These are phyloP conservation scores for Thelonectria blattea DNA, from an alignment of 2,329 filamentous ascomycete species.

Conservation along the genomic window DNA sequence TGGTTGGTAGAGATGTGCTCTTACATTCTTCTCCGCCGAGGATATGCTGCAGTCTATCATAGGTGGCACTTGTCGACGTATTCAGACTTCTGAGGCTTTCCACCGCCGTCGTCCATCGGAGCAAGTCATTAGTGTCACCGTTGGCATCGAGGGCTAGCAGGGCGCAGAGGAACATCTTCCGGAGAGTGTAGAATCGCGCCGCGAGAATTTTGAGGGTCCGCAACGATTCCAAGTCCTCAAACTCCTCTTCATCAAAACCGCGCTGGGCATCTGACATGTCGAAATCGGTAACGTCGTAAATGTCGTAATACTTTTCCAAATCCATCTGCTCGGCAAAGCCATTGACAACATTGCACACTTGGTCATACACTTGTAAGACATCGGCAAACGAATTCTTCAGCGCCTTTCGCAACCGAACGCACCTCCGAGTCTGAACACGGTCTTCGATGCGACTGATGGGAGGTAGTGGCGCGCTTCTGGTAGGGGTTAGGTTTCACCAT, in stretches of 20 bases:
- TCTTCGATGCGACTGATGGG: conserved; percentile 94
- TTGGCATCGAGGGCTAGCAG: conserved; percentile 85
- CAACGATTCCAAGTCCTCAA: conserved; percentile 79
- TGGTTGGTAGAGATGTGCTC: conserved; percentile 38
- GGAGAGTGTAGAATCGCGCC: conserved; percentile 78
- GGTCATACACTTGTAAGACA: conserved; percentile 73
- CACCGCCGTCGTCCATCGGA: conserved; percentile 78
- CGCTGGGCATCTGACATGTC: conserved; percentile 74
- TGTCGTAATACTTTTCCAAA: conserved; percentile 90
- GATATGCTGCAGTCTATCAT: conserved; percentile 70
- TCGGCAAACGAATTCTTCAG: conserved; percentile 73
- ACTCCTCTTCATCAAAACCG: conserved; percentile 69
- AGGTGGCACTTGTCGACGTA: conserved; percentile 64
- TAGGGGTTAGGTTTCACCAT: conserved; percentile 11
- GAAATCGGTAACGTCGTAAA: conserved; percentile 78
- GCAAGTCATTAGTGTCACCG: conserved; percentile 76
- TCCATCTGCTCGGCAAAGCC: conserved; percentile 79
- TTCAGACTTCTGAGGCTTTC: conserved; percentile 75
- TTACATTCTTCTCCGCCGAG: conserved; percentile 81
- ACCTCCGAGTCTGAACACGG: conserved; percentile 77
- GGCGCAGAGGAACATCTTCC: conserved; percentile 88
- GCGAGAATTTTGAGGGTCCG: conserved; percentile 82
- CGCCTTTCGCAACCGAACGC: conserved; percentile 78
- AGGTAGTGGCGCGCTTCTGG: conserved; percentile 83
- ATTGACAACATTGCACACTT: conserved; percentile 71